Evolutionary conservation across 1,284 basidiomycete species (phyloP), one percentile per base, ranked within the genome.

Genomic region (Coniferiporia sulphurascens): DNA sequence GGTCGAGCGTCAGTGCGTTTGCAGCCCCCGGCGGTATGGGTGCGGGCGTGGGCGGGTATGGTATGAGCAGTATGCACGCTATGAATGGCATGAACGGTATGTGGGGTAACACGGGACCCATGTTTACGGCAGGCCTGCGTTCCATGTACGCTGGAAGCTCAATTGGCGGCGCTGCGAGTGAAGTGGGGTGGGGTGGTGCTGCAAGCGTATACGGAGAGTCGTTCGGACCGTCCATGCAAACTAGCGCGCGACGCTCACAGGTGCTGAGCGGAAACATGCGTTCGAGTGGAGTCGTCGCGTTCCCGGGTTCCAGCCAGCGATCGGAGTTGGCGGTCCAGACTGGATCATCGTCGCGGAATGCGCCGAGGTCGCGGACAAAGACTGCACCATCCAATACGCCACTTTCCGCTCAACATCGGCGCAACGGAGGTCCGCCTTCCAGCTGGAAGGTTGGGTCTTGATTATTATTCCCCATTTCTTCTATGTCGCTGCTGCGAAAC

Each of bases 191-290:
- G 85, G 80, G 75, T 27, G 27, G 27, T 56, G 78, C 82, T 8
- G 76, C 77, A 62, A 89, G 86, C 65, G 82, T 79, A 55, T 89
- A 88, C 65, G 89, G 87, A 12, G 86, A 85, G 60, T 67, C 77
- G 19, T 83, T 82, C 67, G 78, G 82, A n/a, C 74, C 78, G n/a
- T 71, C 78, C 60, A 65, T 53, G 60, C 34, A 51, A 27, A 44
- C 71, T 71, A 57, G 65, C 70, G 61, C 64, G 66, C 62, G 62
- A 67, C 63, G 67, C 62, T 63, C 53, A 54, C 59, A 58, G 63
- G 59, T 58, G 48, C 22, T 50, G 3, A 60, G 44, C 74, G 32
- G 71, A 72, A 44, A 67, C 73, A 49, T 74, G 73, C 12, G 71
- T 74, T 19, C 73, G 73, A 13, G 66, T 65, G 62, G 69, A 57